Evolutionary conservation across 2,329 filamentous ascomycete species (phyloP).

Genomic region (Phyllosticta citribraziliensis): DNA sequence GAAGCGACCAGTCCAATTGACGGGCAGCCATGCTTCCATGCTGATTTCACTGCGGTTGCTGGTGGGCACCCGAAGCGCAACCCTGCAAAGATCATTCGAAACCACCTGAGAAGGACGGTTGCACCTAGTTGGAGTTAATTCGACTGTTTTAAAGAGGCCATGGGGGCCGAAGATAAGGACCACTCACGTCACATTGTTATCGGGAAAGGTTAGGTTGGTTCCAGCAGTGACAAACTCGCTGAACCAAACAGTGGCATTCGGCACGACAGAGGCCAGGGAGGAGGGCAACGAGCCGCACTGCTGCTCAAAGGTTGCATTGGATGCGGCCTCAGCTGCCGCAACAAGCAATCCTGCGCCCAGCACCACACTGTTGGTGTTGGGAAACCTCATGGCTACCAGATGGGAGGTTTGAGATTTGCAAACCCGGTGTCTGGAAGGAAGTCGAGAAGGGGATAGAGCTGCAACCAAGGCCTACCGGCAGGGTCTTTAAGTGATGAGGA

Average conservation of each 20-base stretch:
- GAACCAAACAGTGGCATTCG: conserved; percentile 28
- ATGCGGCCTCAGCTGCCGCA: not conserved
- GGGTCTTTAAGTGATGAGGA: not conserved
- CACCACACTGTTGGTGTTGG: not conserved
- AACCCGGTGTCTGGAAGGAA: not conserved
- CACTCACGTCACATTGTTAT: conserved; percentile 3
- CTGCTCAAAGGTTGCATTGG: conserved; percentile 3
- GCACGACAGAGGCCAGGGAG: conserved; percentile 12
- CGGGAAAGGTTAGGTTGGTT: conserved; percentile 21
- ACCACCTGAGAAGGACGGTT: conserved; percentile 25
- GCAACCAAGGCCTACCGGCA: not conserved
- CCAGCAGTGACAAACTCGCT: conserved; percentile 30
- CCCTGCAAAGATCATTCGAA: conserved; percentile 30
- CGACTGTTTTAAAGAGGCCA: too few species aligned
- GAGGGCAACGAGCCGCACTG: conserved; percentile 1
- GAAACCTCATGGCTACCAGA: conserved; percentile 1
- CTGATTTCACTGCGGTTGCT: conserved; percentile 32
- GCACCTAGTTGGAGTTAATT: conserved; percentile 15
- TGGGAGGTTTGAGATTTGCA: not conserved
- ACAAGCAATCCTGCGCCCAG: not conserved
- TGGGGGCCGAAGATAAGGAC: not conserved
- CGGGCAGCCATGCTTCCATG: conserved; percentile 37
- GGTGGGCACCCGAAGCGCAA: conserved; percentile 33
- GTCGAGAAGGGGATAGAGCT: not conserved
- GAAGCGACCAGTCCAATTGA: conserved; percentile 31